phyloP scores from a whole-genome alignment of 2,329 filamentous ascomycete species.

The Aspergillus pseudotamarii region DNA sequence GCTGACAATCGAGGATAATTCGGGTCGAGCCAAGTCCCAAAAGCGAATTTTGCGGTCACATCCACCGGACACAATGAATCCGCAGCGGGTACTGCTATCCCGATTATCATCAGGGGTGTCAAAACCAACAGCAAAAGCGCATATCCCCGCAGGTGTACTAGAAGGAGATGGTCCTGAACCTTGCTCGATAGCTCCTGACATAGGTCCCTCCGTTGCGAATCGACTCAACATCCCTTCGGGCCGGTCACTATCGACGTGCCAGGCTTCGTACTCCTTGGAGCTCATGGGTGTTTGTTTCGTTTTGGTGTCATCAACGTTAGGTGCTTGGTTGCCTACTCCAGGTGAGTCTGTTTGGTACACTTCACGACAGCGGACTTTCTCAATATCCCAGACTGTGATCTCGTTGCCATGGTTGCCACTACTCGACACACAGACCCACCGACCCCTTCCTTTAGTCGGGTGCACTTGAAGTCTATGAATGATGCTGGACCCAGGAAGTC shows the following conservation, averaged over 20 bases:
- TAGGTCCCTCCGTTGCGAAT: slow-evolving; percentile 62
- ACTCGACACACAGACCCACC: slow-evolving; percentile 85
- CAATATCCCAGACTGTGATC: slow-evolving; percentile 92
- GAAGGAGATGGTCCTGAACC: slow-evolving; percentile 20
- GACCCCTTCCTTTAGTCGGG: slow-evolving; percentile 74
- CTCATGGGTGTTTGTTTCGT: slow-evolving; percentile 24
- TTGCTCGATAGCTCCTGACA: slow-evolving; percentile 62
- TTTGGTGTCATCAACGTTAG: slow-evolving; percentile 42
- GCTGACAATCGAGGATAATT: slow-evolving; percentile 78
- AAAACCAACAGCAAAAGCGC: slow-evolving; percentile 72
- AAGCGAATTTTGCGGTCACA: slow-evolving; percentile 90
- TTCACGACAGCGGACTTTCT: slow-evolving; percentile 85
- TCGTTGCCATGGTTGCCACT: slow-evolving; percentile 80
- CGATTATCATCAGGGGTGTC: slow-evolving; percentile 68
- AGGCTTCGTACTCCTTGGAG: slow-evolving; percentile 72
- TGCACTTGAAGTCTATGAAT: slow-evolving; percentile 81
- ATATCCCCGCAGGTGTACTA: slow-evolving; percentile 56
- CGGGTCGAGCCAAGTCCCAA: slow-evolving; percentile 82
- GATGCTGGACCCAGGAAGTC: slow-evolving; percentile 75
- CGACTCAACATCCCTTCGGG: slow-evolving; percentile 83
- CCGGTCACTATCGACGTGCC: slow-evolving; percentile 87
- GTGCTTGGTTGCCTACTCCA: slow-evolving; percentile 29
- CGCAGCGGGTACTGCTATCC: slow-evolving; percentile 62
- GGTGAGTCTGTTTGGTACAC: slow-evolving; percentile 69
- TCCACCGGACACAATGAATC: slow-evolving; percentile 84